Evolutionary conservation across 805 yeast genomes (phyloP).

Genomic region (Saccharomycopsis oosterbeekiorum): DNA sequence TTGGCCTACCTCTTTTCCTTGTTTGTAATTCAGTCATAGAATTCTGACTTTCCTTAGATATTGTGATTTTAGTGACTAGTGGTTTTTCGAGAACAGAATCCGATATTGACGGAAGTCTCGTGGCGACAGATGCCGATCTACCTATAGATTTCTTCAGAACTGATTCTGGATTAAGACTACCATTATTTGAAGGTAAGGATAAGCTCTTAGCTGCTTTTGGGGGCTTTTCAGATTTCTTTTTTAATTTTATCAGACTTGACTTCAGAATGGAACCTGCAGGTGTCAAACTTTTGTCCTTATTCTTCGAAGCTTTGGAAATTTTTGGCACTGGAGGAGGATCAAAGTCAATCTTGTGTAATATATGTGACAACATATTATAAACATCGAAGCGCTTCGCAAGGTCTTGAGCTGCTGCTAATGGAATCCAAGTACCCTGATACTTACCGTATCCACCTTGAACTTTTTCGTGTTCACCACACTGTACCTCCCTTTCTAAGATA

Average conservation of each 20-base stretch:
- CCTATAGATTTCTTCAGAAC: slow-evolving; percentile 7
- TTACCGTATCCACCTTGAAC: slow-evolving; percentile 97
- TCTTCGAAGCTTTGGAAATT: slow-evolving; percentile 11
- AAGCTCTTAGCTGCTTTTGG: slow-evolving; percentile 25
- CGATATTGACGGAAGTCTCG: slow-evolving; percentile 10
- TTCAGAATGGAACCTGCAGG: background rate
- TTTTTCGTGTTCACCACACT: slow-evolving; percentile 79
- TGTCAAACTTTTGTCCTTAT: background rate
- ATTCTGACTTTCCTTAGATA: background rate
- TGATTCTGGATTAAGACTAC: slow-evolving; percentile 8
- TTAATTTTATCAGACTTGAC: slow-evolving; percentile 38
- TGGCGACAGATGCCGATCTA: slow-evolving; percentile 6
- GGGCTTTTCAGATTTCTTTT: slow-evolving; percentile 29
- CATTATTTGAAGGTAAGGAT: slow-evolving; percentile 14
- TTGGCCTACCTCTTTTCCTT: slow-evolving; percentile 24
- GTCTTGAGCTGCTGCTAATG: slow-evolving; percentile 60
- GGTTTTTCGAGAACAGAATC: background rate
- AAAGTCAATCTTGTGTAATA: slow-evolving; percentile 50
- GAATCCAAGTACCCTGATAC: slow-evolving; percentile 97
- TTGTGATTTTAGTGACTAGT: background rate
- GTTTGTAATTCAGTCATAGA: background rate
- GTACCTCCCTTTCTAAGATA: slow-evolving; percentile 88
- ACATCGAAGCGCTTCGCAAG: slow-evolving; percentile 62
- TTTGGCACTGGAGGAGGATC: slow-evolving; percentile 56
- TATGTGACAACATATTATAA: slow-evolving; percentile 46